These are phyloP conservation scores for Kwoniella mangroviensis DNA, from an alignment of 768 basidiomycete genomes.

Conservation along the genomic window DNA sequence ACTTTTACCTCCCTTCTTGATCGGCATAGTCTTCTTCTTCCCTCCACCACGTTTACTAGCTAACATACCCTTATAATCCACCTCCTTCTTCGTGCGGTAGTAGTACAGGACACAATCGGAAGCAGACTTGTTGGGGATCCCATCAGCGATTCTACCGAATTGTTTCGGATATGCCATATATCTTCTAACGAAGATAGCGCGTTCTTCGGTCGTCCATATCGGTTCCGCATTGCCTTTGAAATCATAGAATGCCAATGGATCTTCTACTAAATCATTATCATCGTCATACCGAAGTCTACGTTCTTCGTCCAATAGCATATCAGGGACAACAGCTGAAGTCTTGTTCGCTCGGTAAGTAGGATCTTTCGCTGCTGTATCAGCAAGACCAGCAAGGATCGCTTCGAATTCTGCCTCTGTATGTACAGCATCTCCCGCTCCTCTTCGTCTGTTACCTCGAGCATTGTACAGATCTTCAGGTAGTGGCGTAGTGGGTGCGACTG, in stretches of 20 bases:
- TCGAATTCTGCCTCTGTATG: slow-evolving; percentile 96
- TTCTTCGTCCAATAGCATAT: slow-evolving; percentile 64
- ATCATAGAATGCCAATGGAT: slow-evolving; percentile 78
- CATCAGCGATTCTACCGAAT: slow-evolving; percentile 84
- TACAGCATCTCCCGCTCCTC: slow-evolving; percentile 73
- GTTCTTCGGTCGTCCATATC: slow-evolving; percentile 87
- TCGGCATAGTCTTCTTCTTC: slow-evolving; percentile 36
- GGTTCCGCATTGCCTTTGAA: slow-evolving; percentile 70
- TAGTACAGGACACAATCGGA: slow-evolving; percentile 91
- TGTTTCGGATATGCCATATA: slow-evolving; percentile 89
- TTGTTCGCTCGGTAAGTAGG: slow-evolving; percentile 81
- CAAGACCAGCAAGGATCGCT: slow-evolving; percentile 91
- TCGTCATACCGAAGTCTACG: slow-evolving; percentile 67
- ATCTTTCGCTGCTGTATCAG: slow-evolving; percentile 88
- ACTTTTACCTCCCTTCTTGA: slow-evolving; percentile 47
- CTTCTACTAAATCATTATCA: slow-evolving; percentile 76
- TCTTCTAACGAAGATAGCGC: slow-evolving; percentile 74
- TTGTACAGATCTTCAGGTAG: slow-evolving; percentile 33
- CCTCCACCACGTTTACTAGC: slow-evolving; percentile 35
- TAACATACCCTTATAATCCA: slow-evolving; percentile 46
- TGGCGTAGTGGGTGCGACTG: slow-evolving; percentile 37
- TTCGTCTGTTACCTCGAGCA: slow-evolving; percentile 50
- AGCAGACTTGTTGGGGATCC: slow-evolving; percentile 78
- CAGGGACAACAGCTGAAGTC: slow-evolving; percentile 85
- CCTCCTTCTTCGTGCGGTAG: slow-evolving; percentile 91